Base-by-base conservation (phyloP, 257 asterid species). In the Forsythia suspensa region DNA sequence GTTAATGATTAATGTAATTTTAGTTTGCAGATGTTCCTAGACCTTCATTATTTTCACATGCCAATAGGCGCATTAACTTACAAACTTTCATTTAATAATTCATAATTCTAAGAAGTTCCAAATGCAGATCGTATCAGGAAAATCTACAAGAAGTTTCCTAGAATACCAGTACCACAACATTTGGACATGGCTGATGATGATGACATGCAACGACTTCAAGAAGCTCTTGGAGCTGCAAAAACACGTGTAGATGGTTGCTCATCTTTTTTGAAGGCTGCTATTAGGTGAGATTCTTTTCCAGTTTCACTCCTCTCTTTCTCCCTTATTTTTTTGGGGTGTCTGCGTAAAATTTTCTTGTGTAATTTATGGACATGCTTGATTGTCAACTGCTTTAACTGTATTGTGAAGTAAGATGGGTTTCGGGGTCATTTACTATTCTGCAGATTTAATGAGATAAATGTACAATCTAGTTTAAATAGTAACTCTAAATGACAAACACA, bases 221-320 rank as follows among this genome's bases (percentile, higher is more conserved):
- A 95, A 89, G 94, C 92, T 84, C 89, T 95, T 65, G 94, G 94
- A 66, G 96, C 99, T 81, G 99, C 98, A 63, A 95, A 95, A 89
- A 85, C 82, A 76, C 97, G 99, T 61, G 89, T 91, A 21, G 99
- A 95, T 44, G 90, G 95, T 46, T 95, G 99, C 86, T 90, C 97
- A 21, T 89, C 97, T 15, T 93, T 93, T 84, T 81, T 95, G 85
- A 94, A 83, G 84, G 95, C 98, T 73, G 96, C 97, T 80, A 81
- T 93, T 81, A 95, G 83, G 99, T 95, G 73, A 79, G 91, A 78
- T 46, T 73, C 63, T 77, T 74, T 77, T 51, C 66, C 46, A 24
- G 43, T 67, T 77, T 63, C 78, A 52, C 78, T 79, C 6, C 55
- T 74, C 51, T 79, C 69, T 82, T 46, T 66, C 65, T 67, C 61